Evolutionary conservation across 2,329 filamentous ascomycete species (phyloP), one percentile per base, ranked within the genome.

Genomic region (Malbranchea cinnamomea): DNA sequence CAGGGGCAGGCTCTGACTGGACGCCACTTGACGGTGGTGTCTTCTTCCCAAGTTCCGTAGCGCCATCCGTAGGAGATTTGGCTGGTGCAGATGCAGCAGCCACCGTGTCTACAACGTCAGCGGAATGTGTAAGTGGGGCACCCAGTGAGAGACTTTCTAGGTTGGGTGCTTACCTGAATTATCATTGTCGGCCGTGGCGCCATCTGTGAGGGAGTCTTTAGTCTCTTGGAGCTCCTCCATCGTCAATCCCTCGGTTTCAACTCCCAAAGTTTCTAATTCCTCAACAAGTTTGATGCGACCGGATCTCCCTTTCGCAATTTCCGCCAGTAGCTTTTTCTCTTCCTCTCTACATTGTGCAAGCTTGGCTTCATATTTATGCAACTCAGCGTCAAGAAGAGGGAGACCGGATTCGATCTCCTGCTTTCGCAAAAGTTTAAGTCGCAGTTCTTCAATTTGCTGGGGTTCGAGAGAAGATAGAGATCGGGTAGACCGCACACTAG

Each of bases 381-480:
- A 50, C 34, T 62, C 60, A 15, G 55, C 56, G 28, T 67, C 58
- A 15, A 63, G 41, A 9, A 51, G 49, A 23, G 62, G 57, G 26
- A 66, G 45, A 7, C 54, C 58, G 13, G 57, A 56, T 39, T 65
- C 53, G n/a, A 67, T 60, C 23, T 65, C 60, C 33, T 56, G 53
- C 38, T 60, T 60, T 15, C 61, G 54, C 13, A 56, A 42, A 23
- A 54, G 44, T 33, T 54, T 61, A 26, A 46, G 44, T 18, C 51
- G 50, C 32, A 57, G 41, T 14, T 41, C 42, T 28, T 53, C 49
- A 14, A 53, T 33, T 25, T 41, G 40, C 4, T 27, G 23, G 17
- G 35, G 25, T 11, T 47, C 39, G 31, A 45, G 34, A 4, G 42
- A 40, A n/a, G 41, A 39, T 17, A 40, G 37, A 6, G 38, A 34